These are phyloP conservation scores for Hondaea fermentalgiana DNA, from an alignment of 108 stramenopile species.

Conservation along the genomic window DNA sequence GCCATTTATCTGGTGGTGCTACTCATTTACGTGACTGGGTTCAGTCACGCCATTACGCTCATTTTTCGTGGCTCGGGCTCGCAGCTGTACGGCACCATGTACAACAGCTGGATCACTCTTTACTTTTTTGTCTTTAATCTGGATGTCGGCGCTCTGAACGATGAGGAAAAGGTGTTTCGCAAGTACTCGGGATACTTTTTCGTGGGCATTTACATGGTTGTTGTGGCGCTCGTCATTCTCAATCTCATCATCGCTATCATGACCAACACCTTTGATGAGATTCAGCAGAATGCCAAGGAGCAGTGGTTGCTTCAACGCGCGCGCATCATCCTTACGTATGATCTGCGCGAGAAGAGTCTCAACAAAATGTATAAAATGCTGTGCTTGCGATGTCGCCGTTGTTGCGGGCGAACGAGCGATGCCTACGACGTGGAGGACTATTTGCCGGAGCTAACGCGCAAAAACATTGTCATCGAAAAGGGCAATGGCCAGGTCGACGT, in stretches of 20 bases:
- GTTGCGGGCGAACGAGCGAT: not conserved
- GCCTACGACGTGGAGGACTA: not conserved
- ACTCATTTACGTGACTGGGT: not conserved
- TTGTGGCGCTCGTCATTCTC: slow-evolving; percentile 4
- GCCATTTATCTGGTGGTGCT: not conserved
- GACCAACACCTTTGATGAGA: slow-evolving; percentile 15
- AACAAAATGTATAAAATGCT: not conserved
- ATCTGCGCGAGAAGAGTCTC: not conserved
- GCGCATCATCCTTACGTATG: not conserved
- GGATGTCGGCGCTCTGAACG: not conserved
- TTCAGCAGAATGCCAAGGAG: not conserved
- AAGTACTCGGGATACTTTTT: not conserved
- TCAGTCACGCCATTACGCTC: not conserved
- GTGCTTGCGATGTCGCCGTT: not conserved
- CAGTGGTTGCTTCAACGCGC: not conserved
- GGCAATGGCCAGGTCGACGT: not conserved
- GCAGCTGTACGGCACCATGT: not conserved
- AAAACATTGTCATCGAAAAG: slow-evolving; percentile 13
- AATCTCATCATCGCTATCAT: slow-evolving; percentile 9
- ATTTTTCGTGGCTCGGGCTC: not conserved
- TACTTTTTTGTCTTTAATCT: slow-evolving; percentile 13
- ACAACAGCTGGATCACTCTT: slow-evolving; percentile 2
- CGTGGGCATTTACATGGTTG: slow-evolving; percentile 1
- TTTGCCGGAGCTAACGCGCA: not conserved
- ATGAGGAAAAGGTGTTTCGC: not conserved